Base-by-base conservation (phyloP, 2,329 filamentous ascomycete genomes). In the Aspergillus candidus region DNA sequence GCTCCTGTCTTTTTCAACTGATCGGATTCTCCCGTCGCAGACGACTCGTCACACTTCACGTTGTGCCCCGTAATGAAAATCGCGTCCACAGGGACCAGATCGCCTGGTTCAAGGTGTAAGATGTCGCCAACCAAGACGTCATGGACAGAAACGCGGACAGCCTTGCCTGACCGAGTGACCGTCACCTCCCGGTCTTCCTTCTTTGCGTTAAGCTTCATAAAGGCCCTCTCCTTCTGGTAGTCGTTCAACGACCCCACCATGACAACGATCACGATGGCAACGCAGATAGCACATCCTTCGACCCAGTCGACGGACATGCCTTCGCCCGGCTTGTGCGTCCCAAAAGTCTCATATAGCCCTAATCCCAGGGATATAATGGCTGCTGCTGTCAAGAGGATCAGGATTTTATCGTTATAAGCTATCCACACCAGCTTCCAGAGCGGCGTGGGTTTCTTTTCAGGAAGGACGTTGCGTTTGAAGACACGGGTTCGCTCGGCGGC, bases 351-450 rank as follows among this genome's bases (percentile, higher is more conserved):
- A 57, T 86, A 87, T 1, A 88, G 73, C 14, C 85, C 84, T 35
- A 88, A 74, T 1, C 78, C 80, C n/a, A 88, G 69, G 1, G 84
- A 87, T 30, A 88, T 79, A 8, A 78, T 72, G 1, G 84, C 84
- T 4, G 83, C 83, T 4, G 78, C 74, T 0, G 81, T 82, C 38
- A 88, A 70, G 2, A 87, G 68, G 40, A 87, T 82, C 32, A 88
- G 71, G 4, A 88, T 79, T 54, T 87, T 87, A 66, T 88, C 85
- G 61, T 88, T 86, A 67, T 86, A 86, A 1, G 84, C 84, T 55
- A 86, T 81, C 84, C 84, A 88, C 54, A 80, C 79, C 6, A 88
- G 69, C 54, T 79, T 71, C 42, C 82, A 68, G 43, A 88, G 78
- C 35, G 72, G 82, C 60, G 85, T 86, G 11, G 80, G 72, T 56